Conservation (phyloP, 371 early-diverging fungal genomes). For the Cokeromyces recurvatus region DNA sequence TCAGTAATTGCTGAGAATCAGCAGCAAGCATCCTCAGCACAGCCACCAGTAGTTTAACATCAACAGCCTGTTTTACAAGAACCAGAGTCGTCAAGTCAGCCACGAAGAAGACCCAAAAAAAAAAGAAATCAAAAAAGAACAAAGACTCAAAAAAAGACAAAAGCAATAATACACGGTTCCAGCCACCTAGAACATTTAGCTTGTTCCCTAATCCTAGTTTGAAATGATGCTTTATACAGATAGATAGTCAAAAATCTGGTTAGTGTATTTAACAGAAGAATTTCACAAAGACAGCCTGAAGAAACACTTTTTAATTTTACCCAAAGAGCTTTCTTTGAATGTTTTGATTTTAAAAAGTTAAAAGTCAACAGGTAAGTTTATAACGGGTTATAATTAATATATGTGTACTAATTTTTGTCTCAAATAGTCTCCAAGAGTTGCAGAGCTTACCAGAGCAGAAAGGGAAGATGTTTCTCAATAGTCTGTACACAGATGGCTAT, state of each 20-base stretch:
- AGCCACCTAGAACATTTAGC: conserved; percentile 1
- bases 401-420: background rate
- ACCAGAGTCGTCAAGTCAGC: background rate
- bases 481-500: too few relatives aligned
- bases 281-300: background rate
- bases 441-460: background rate
- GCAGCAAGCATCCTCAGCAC: too few relatives aligned
- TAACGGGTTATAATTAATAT: background rate
- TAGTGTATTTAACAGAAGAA: background rate
- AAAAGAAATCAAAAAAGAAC: conserved; percentile 1
- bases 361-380: background rate
- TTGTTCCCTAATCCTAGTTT: conserved; percentile 3
- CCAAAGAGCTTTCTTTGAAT: background rate
- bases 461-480: too few relatives aligned
- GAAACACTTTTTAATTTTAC: background rate
- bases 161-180: background rate
- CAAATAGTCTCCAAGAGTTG: background rate
- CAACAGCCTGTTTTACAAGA: background rate
- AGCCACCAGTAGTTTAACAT: too few relatives aligned
- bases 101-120: background rate
- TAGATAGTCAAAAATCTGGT: background rate
- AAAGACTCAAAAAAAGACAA: background rate
- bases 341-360: background rate
- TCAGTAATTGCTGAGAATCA: conserved; percentile 1
- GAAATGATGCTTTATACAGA: too few relatives aligned